Base-by-base conservation (phyloP, 1,139 yeast genomes). In the Suhomyces atakaporum region DNA sequence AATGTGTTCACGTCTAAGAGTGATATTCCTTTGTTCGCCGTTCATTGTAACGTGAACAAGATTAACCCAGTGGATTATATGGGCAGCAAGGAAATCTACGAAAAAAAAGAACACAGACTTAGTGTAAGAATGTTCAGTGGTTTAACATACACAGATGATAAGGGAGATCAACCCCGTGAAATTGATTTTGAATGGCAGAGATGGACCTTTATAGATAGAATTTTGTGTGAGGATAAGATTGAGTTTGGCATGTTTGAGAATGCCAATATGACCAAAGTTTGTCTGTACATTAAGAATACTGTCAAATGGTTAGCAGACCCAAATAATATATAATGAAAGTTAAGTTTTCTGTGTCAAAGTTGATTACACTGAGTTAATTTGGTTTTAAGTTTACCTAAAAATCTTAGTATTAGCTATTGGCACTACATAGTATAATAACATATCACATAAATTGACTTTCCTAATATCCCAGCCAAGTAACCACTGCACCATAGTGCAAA, bases 41-140 rank as follows among this genome's bases (percentile, higher is more conserved):
- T 66, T 16, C 72, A 66, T 47, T 64, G 70, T 40, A 66, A 66
- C 42, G 60, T 49, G 34, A 69, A 69, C 3, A 66, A 66, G 43
- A 39, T 65, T 15, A 69, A 66, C 39, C 72, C 72, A 4, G 25
- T 52, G 3, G 49, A 45, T 16, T 50, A 56, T n/a, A 53, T 59
- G 53, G 19, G 16, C 13, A 24, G 27, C 21, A 51, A 52, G 4
- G 63, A 58, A 21, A 41, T 65, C 12, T 64, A 45, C 36, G 68
- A 66, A 42, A 23, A 41, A 10, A 53, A 49, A 13, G 46, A 53
- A 7, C 48, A 55, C 18, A 50, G 49, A 26, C 43, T 65, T 28
- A 62, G 56, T 29, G 60, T 60, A 35, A 53, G 65, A 41, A 41
- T 66, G 27, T 66, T 58, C 42, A 51, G 57, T 16, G 57, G 58